Base-by-base conservation (phyloP, 371 early-diverging fungal genomes). In the Apophysomyces elegans region DNA sequence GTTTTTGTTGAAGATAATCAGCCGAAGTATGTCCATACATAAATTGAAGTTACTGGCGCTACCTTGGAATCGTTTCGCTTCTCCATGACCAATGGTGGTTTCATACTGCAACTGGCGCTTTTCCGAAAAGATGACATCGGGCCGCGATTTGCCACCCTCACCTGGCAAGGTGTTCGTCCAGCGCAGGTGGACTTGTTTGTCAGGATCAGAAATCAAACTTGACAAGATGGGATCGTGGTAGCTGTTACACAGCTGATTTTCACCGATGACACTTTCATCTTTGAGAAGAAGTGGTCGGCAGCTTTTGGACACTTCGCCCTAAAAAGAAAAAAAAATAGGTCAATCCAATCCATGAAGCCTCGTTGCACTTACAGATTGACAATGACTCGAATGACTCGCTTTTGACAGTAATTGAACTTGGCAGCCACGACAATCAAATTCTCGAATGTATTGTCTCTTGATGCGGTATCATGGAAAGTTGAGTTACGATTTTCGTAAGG, bases 241-340 rank as follows among this genome's bases (percentile, higher is more conserved):
- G 5, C 68, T 77, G 64, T 60, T 77, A 72, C 77, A 77, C 46
- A 77, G 59, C 60, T 71, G 69, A 38, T 43, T 73, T 73, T 77
- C 72, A 66, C 64, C 69, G 59, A 68, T 63, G 56, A 21, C 56
- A 44, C 37, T 37, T 58, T 64, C 58, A 39, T 62, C 59, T 65
- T 71, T 64, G 54, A 63, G 46, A 35, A 43, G 62, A 0, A 58
- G 26, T 58, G 16, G 16, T 63, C 16, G 65, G 65, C 36, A 65
- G 26, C 54, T 69, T 69, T 59, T 69, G 65, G 18, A 62, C 58
- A 35, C 65, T 63, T 41, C 43, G 12, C n/a, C 9, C 26, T 35
- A 41, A 58, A 58, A 41, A 37, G 18, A 43, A 37, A 37, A 57
- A 58, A 12, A 38, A 37, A 58, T 41, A 45, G 36, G 14, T 7